Evolutionary conservation across 2,329 filamentous ascomycete species (phyloP).

Genomic region (Bisporella sp.): DNA sequence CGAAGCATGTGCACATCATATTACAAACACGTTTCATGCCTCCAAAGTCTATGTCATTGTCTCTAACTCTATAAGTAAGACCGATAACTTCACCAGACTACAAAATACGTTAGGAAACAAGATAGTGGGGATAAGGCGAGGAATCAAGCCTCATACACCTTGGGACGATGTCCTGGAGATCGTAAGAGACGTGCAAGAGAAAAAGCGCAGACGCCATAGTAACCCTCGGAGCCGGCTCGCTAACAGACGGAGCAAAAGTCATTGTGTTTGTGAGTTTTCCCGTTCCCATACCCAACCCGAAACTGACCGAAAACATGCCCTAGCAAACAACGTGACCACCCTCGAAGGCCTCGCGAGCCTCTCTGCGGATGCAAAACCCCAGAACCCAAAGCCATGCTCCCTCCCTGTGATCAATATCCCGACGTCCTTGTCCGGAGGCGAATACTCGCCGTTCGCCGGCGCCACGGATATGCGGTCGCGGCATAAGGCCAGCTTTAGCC

Average conservation of each 20-base stretch:
- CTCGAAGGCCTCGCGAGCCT: slow-evolving; percentile 12
- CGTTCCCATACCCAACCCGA: neutral
- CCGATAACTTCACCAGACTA: slow-evolving; percentile 20
- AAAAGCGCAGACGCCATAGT: slow-evolving; percentile 24
- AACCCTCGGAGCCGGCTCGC: slow-evolving; percentile 27
- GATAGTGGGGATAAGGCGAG: slow-evolving; percentile 24
- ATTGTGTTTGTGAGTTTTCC: slow-evolving; percentile 18
- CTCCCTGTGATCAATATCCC: slow-evolving; percentile 34
- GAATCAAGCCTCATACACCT: slow-evolving; percentile 26
- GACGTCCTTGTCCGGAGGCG: slow-evolving; percentile 34
- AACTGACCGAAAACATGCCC: slow-evolving; percentile 8
- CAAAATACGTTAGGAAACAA: slow-evolving; percentile 19
- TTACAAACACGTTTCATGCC: slow-evolving; percentile 20
- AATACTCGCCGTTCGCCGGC: slow-evolving; percentile 33
- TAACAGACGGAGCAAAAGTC: slow-evolving; percentile 28
- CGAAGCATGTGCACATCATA: slow-evolving; percentile 19
- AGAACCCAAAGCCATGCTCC: slow-evolving; percentile 11
- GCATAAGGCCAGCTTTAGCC: slow-evolving; percentile 19
- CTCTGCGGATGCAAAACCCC: slow-evolving; percentile 3
- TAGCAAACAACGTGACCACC: slow-evolving; percentile 17
- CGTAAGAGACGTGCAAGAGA: slow-evolving; percentile 18
- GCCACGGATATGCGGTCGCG: slow-evolving; percentile 28
- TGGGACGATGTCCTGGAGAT: slow-evolving; percentile 27
- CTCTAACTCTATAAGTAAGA: slow-evolving; percentile 27
- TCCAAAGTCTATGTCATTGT: slow-evolving; percentile 26